Conservation (phyloP, 2,329 filamentous ascomycete genomes). For the Aspergillus candidus region DNA sequence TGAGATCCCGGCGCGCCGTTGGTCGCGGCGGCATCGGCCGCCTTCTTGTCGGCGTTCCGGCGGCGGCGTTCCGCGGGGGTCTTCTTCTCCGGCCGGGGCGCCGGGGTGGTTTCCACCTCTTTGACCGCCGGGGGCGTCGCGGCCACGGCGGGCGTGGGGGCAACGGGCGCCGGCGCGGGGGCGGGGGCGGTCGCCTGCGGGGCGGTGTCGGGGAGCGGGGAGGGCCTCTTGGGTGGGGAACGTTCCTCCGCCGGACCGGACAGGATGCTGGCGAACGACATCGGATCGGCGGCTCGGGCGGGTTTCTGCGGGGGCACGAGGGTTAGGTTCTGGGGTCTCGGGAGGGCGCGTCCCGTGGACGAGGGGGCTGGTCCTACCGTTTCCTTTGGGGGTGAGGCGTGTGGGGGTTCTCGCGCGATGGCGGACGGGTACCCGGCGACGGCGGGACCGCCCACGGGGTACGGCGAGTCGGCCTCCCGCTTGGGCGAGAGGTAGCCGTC, state of each 20-base stretch:
- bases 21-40: constrained; percentile 14
- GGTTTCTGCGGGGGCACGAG: constrained; percentile 50
- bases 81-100: constrained; percentile 25
- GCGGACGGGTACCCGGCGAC: constrained; percentile 26
- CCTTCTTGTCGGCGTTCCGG: constrained; percentile 16
- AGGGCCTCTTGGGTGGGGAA: constrained; percentile 42
- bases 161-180: constrained; percentile 3
- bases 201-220: constrained; percentile 35
- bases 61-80: constrained; percentile 22
- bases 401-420: constrained; percentile 26
- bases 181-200: constrained; percentile 16
- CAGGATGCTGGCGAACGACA: constrained; percentile 94
- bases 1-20: constrained; percentile 20
- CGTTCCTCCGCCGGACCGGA: constrained; percentile 65
- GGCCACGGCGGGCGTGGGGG: constrained; percentile 17
- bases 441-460: constrained; percentile 25
- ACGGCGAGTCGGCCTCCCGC: constrained; percentile 32
- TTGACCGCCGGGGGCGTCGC: constrained; percentile 16
- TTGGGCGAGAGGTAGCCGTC: constrained; percentile 36
- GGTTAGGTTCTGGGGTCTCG: too few relatives aligned
- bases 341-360: too few relatives aligned
- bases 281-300: constrained; percentile 72
- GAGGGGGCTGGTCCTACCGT: constrained; percentile 25
- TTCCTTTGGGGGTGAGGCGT: constrained; percentile 36
- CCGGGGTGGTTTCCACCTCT: constrained; percentile 21